Conservation (phyloP, 2,329 filamentous ascomycete genomes). For the Colletotrichum lindemuthianum region DNA sequence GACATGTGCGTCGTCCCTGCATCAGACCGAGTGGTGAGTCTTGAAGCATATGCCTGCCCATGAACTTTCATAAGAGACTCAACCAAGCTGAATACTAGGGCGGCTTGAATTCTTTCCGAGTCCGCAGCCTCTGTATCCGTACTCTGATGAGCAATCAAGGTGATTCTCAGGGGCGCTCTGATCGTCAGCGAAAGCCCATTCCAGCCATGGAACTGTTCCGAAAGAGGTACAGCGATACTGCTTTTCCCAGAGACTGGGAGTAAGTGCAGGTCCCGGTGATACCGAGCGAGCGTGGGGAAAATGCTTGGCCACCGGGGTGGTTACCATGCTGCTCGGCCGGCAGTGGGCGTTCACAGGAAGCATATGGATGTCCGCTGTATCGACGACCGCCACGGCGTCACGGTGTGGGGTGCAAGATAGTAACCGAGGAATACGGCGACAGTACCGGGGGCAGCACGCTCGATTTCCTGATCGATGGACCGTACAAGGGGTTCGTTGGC, state of each 20-base stretch:
- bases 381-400: constrained; percentile 6
- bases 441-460: neutral
- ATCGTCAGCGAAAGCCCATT: no score
- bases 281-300: constrained; percentile 19
- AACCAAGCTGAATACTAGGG: neutral
- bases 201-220: neutral
- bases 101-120: neutral
- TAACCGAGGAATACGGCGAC: neutral
- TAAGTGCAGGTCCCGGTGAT: neutral
- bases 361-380: constrained; percentile 26
- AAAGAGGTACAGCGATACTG: constrained; percentile 11
- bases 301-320: constrained; percentile 9
- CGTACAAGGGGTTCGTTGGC: neutral
- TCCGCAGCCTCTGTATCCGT: neutral
- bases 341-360: neutral
- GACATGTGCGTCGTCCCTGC: neutral
- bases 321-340: constrained; percentile 9
- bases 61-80: neutral
- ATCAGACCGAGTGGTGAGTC: constrained; percentile 6
- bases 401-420: constrained; percentile 3
- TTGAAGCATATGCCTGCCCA: constrained; percentile 1
- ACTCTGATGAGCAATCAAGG: no score
- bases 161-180: no score
- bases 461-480: constrained; percentile 3
- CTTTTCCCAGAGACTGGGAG: constrained; percentile 16